A percentile compares a stretch with the other conserved stretches of the same genome.
Conservation (phyloP, 129 eudicot genomes). For the Chrysanthemum seticuspe region DNA sequence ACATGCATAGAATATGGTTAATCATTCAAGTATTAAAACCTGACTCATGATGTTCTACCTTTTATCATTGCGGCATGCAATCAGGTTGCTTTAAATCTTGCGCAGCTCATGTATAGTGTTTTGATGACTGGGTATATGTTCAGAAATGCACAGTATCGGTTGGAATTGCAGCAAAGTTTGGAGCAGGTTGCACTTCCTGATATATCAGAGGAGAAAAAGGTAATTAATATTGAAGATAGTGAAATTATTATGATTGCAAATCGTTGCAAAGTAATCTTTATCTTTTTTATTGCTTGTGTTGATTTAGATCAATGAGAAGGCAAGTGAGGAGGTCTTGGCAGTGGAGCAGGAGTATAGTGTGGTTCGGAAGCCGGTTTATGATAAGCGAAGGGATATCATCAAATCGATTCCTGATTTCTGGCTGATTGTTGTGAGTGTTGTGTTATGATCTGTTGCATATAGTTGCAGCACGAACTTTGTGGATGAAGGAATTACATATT, state of each 20-base stretch:
- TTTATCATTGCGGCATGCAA: no score
- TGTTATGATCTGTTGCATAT: slow-evolving; percentile 40
- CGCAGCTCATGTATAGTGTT: no score
- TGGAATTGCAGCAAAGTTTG: no score
- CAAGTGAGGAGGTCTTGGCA: slow-evolving; percentile 14
- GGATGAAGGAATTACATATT: slow-evolving; percentile 89
- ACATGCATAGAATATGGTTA: no score
- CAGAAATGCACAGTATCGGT: no score
- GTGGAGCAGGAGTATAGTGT: not conserved
- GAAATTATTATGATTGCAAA: not conserved
- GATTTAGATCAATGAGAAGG: slow-evolving; percentile 7
- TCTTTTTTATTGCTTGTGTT: not conserved
- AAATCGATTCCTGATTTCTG: slow-evolving; percentile 9
- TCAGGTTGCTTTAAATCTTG: no score
- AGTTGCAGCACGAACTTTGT: slow-evolving; percentile 66
- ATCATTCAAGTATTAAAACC: no score
- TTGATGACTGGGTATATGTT: no score
- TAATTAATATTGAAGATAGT: not conserved
- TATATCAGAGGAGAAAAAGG: no score
- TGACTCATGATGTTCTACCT: no score
- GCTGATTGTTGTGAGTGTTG: slow-evolving; percentile 5
- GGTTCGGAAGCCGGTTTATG: slow-evolving; percentile 5
- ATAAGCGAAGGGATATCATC: slow-evolving; percentile 3
- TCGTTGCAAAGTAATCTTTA: not conserved
- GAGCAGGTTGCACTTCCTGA: no score